These are phyloP conservation scores for Cyclotella distinguenda DNA, from an alignment of 108 stramenopile genomes.

Conservation along the genomic window DNA sequence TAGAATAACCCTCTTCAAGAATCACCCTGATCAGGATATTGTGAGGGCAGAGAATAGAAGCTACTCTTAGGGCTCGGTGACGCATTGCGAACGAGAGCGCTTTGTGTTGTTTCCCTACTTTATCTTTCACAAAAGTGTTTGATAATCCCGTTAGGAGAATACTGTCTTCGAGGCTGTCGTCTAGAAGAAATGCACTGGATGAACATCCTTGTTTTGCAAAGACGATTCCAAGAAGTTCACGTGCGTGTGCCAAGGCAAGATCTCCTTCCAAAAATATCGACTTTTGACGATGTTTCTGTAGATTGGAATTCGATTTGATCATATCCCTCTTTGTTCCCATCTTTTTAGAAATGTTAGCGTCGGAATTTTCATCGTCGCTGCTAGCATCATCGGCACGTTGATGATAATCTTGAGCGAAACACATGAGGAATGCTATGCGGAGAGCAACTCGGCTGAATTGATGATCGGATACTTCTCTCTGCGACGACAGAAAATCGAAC, in stretches of 20 bases:
- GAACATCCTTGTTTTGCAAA: conserved; percentile 61
- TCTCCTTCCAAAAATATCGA: conserved; percentile 39
- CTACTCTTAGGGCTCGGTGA: conserved; percentile 76
- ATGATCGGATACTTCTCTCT: conserved; percentile 61
- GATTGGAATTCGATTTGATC: conserved; percentile 14
- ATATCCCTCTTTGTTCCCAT: conserved; percentile 3
- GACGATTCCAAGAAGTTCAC: conserved; percentile 73
- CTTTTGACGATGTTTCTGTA: conserved; percentile 21
- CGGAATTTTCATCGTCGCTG: conserved; percentile 53
- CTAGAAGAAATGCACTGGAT: conserved; percentile 37
- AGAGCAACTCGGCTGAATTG: conserved; percentile 52
- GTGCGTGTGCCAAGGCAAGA: conserved; percentile 50
- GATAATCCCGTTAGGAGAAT: neutral
- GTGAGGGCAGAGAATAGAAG: conserved; percentile 78
- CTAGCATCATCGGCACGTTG: too few relatives aligned
- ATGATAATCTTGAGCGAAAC: conserved; percentile 65
- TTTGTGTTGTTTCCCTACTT: conserved; percentile 13
- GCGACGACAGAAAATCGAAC: conserved; percentile 46
- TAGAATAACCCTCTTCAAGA: conserved; percentile 49
- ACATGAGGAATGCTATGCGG: conserved; percentile 80
- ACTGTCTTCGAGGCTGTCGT: conserved; percentile 27
- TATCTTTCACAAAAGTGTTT: conserved; percentile 16
- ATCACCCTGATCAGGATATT: conserved; percentile 66
- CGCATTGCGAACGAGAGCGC: conserved; percentile 84
- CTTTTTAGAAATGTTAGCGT: conserved; percentile 29